phyloP scores from a whole-genome alignment of 2,329 filamentous ascomycete species.

The Zopfia rhizophila region DNA sequence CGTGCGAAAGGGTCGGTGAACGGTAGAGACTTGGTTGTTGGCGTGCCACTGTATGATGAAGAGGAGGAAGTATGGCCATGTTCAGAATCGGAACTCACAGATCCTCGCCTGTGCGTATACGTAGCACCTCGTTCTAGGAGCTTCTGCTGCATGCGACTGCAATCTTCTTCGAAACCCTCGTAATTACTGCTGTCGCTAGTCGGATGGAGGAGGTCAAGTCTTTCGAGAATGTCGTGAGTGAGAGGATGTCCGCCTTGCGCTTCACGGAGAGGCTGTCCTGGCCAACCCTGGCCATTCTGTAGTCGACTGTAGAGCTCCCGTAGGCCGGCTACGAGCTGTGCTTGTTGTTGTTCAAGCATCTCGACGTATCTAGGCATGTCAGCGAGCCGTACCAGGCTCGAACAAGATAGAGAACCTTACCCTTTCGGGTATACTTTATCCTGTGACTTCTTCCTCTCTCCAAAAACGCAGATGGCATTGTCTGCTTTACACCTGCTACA shows the following conservation, averaged over 20 bases:
- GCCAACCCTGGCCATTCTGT: slow-evolving; percentile 65
- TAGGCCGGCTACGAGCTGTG: slow-evolving; percentile 69
- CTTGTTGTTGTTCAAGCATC: slow-evolving; percentile 74
- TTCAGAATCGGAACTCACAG: slow-evolving; percentile 68
- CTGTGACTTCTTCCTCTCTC: slow-evolving; percentile 72
- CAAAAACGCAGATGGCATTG: slow-evolving; percentile 73
- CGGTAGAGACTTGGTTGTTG: slow-evolving; percentile 44
- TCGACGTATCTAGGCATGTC: slow-evolving; percentile 65
- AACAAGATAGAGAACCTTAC: slow-evolving; percentile 52
- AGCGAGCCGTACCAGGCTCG: slow-evolving; percentile 17
- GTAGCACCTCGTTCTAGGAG: slow-evolving; percentile 64
- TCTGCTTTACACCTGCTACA: slow-evolving; percentile 71
- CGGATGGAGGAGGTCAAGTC: slow-evolving; percentile 66
- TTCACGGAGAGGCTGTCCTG: slow-evolving; percentile 63
- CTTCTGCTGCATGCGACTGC: slow-evolving; percentile 64
- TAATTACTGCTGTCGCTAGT: slow-evolving; percentile 56
- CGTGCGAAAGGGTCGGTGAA: slow-evolving; percentile 44
- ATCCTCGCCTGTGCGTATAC: slow-evolving; percentile 63
- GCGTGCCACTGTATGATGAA: slow-evolving; percentile 52
- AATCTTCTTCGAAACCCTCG: slow-evolving; percentile 68
- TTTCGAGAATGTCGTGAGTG: slow-evolving; percentile 71
- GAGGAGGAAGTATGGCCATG: slow-evolving; percentile 57
- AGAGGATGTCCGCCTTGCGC: slow-evolving; percentile 65
- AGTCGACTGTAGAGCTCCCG: slow-evolving; percentile 69
- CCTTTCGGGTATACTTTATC: slow-evolving; percentile 77